These are phyloP conservation scores for Juncus inflexus DNA, from an alignment of 176 grass and related monocot genomes.

Conservation along the genomic window DNA sequence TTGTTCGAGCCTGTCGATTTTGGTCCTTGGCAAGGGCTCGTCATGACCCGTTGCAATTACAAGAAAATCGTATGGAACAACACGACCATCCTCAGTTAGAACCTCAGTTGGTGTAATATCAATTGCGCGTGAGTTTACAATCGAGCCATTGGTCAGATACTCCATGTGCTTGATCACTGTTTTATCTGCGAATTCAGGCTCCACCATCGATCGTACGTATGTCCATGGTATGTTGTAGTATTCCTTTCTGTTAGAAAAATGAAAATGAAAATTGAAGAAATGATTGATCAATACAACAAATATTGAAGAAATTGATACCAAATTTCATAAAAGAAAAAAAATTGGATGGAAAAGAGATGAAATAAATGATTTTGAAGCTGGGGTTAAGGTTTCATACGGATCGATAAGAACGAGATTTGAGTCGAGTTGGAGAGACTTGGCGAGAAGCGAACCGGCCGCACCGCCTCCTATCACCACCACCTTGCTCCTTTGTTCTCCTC, in stretches of 20 bases:
- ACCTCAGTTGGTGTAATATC: constrained; percentile 52
- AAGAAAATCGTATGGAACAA: constrained; percentile 65
- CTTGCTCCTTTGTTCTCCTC: background rate
- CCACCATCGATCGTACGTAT: constrained; percentile 70
- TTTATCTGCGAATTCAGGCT: constrained; percentile 67
- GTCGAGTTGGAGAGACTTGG: constrained; percentile 52
- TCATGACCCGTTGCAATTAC: constrained; percentile 68
- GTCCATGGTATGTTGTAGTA: constrained; percentile 83
- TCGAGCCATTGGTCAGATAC: constrained; percentile 48
- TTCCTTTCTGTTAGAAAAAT: constrained; percentile 55
- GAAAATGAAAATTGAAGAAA: too few species aligned
- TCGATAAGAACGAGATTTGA: constrained; percentile 62
- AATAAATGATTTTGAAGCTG: background rate
- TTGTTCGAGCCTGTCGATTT: constrained; percentile 53
- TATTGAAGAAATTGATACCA: too few species aligned
- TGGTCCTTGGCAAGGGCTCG: constrained; percentile 37
- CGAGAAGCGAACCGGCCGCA: constrained; percentile 50
- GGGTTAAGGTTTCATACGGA: constrained; percentile 40
- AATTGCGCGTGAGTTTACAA: constrained; percentile 62
- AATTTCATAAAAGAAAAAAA: too few species aligned
- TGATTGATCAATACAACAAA: too few species aligned
- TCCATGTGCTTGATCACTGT: constrained; percentile 73
- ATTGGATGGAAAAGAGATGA: background rate
- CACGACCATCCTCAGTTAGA: constrained; percentile 49
- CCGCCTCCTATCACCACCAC: constrained; percentile 73